phyloP scores from a whole-genome alignment of 2,329 filamentous ascomycete species.

The Didymellaceae sp. region DNA sequence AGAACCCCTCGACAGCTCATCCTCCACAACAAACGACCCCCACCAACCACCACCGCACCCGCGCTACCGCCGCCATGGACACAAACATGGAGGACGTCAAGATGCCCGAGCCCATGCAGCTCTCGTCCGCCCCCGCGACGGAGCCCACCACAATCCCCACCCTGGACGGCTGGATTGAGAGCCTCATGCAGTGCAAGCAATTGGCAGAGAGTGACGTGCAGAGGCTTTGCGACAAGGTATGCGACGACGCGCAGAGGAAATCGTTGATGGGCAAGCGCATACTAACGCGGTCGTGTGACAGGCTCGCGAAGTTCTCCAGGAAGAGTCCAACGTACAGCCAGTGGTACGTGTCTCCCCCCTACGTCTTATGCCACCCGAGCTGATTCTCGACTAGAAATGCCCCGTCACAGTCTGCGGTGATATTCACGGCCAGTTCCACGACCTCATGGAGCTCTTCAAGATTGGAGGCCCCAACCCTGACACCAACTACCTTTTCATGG shows the following conservation, averaged over 20 bases:
- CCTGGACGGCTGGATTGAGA: slow-evolving; percentile 98
- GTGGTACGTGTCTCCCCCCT: slow-evolving; percentile 70
- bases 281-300: slow-evolving; percentile 49
- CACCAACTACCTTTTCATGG: slow-evolving; percentile 99
- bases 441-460: slow-evolving; percentile 99
- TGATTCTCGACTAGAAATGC: slow-evolving; percentile 71
- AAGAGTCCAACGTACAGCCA: slow-evolving; percentile 98
- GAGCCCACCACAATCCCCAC: slow-evolving; percentile 92
- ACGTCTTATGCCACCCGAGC: slow-evolving; percentile 2
- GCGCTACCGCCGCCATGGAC: slow-evolving; percentile 71
- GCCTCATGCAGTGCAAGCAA: slow-evolving; percentile 98
- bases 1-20: slow-evolving; percentile 44
- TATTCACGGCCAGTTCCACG: slow-evolving; percentile 98
- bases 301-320: slow-evolving; percentile 95
- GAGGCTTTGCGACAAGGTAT: slow-evolving; percentile 94
- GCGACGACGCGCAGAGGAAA: slow-evolving; percentile 66
- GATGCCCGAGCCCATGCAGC: slow-evolving; percentile 76
- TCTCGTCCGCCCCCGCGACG: slow-evolving; percentile 70
- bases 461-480: slow-evolving; percentile 98
- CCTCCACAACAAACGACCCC: slow-evolving; percentile 36
- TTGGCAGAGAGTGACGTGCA: slow-evolving; percentile 92
- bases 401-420: slow-evolving; percentile 98
- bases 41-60: slow-evolving; percentile 31
- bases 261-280: background rate
- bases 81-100: slow-evolving; percentile 99